A percentile compares a stretch with the other conserved stretches of the same genome.
These are phyloP conservation scores for Mycena vitilis DNA, from an alignment of 768 basidiomycete genomes.

Conservation along the genomic window DNA sequence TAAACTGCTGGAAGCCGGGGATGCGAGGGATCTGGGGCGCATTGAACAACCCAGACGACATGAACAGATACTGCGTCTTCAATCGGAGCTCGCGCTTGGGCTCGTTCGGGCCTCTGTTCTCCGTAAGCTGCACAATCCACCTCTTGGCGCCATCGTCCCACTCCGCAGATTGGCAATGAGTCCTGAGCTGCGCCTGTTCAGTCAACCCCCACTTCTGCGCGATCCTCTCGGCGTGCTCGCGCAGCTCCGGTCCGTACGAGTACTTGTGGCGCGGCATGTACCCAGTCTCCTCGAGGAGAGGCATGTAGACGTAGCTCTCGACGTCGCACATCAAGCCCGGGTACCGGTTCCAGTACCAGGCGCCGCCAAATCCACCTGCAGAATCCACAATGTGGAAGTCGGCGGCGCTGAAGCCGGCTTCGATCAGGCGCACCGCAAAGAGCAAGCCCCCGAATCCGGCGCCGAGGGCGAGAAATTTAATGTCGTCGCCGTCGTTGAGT, in stretches of 20 bases:
- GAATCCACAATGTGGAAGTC: constrained; percentile 32
- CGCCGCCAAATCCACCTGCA: constrained; percentile 36
- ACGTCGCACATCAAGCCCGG: constrained; percentile 39
- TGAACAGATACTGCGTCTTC: constrained; percentile 15
- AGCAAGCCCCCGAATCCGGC: constrained; percentile 24
- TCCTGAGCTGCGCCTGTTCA: constrained; percentile 31
- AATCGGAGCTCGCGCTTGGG: not conserved
- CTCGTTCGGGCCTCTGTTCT: constrained; percentile 16
- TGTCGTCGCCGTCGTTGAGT: constrained; percentile 17
- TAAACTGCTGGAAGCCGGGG: constrained; percentile 19
- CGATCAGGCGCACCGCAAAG: constrained; percentile 25
- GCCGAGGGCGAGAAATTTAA: constrained; percentile 27
- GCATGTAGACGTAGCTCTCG: constrained; percentile 38
- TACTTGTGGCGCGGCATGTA: constrained; percentile 35
- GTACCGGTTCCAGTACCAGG: constrained; percentile 40
- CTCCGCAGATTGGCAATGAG: not conserved
- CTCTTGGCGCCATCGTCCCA: constrained; percentile 21
- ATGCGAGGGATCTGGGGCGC: constrained; percentile 29
- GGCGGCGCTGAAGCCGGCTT: constrained; percentile 26
- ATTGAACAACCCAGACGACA: constrained; percentile 11
- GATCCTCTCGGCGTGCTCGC: constrained; percentile 33
- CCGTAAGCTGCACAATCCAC: constrained; percentile 14
- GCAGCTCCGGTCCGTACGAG: constrained; percentile 33
- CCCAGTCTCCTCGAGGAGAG: constrained; percentile 37
- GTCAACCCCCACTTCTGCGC: constrained; percentile 31